Percentiles rank a stretch among this genome's conserved stretches.
Conservation (phyloP, 805 yeast species). For the Torulaspora maleeae region DNA sequence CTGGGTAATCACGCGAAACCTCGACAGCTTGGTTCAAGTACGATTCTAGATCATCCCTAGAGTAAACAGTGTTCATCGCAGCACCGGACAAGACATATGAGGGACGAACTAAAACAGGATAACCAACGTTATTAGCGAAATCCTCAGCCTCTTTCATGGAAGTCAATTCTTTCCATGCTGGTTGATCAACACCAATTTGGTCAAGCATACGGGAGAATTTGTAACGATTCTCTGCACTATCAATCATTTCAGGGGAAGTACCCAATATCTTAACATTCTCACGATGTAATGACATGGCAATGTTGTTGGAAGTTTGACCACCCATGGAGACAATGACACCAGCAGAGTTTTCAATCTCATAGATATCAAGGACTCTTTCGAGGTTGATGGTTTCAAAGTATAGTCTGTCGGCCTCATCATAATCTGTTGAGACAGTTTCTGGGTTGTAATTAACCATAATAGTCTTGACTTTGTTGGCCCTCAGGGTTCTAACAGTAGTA, state of each 20-base stretch:
- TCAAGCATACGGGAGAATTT: constrained; percentile 97
- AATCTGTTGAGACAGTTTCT: constrained; percentile 97
- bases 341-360: constrained; percentile 80
- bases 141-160: constrained; percentile 87
- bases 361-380: constrained; percentile 91
- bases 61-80: constrained; percentile 96
- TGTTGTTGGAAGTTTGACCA: constrained; percentile 97
- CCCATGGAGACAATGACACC: constrained; percentile 98
- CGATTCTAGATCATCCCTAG: constrained; percentile 79
- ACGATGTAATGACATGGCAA: constrained; percentile 87
- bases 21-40: constrained; percentile 92
- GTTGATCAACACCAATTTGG: constrained; percentile 94
- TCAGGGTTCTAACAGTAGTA: constrained; percentile 87
- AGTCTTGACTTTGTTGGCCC: constrained; percentile 82
- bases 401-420: constrained; percentile 95
- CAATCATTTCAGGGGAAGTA: constrained; percentile 97
- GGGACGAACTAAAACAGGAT: constrained; percentile 96
- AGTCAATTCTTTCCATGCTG: constrained; percentile 97
- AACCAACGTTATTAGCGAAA: constrained; percentile 84
- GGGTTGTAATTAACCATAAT: constrained; percentile 98
- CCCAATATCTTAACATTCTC: constrained; percentile 94
- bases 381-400: constrained; percentile 93
- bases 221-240: constrained; percentile 95
- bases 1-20: constrained; percentile 97
- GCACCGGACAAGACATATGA: constrained; percentile 97